These are phyloP conservation scores for Huntiella decipiens DNA, from an alignment of 2,329 filamentous ascomycete genomes.

Conservation along the genomic window DNA sequence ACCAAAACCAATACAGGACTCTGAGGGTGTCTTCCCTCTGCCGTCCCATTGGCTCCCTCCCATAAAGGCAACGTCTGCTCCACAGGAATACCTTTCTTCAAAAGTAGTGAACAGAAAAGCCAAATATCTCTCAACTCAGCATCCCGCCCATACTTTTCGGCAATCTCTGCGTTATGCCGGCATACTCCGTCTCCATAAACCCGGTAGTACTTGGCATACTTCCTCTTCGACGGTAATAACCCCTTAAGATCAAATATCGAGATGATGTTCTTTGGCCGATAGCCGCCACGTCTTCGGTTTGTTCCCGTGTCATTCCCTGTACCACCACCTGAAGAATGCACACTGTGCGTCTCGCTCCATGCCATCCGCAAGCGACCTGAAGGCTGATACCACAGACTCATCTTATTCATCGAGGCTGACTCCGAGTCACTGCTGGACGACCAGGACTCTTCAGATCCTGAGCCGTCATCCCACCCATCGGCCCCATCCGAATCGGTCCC, in stretches of 20 bases:
- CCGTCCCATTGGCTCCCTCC: neutral
- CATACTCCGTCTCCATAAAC: constrained; percentile 76
- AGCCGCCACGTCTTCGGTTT: constrained; percentile 26
- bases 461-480: neutral
- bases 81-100: constrained; percentile 58
- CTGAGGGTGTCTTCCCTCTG: neutral
- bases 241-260: constrained; percentile 52
- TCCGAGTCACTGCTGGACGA: constrained; percentile 40
- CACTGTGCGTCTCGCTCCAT: constrained; percentile 36
- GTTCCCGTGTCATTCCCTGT: constrained; percentile 27
- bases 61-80: constrained; percentile 30
- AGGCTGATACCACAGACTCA: constrained; percentile 36
- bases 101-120: constrained; percentile 58
- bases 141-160: constrained; percentile 44
- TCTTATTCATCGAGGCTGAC: constrained; percentile 41
- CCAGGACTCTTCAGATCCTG: constrained; percentile 17
- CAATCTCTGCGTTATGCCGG: constrained; percentile 62
- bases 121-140: constrained; percentile 63
- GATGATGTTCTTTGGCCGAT: constrained; percentile 31
- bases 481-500: constrained; percentile 30
- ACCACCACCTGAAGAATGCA: constrained; percentile 38
- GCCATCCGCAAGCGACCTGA: constrained; percentile 33
- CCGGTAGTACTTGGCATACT: constrained; percentile 59
- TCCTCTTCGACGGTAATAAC: constrained; percentile 58
- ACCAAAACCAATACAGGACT: constrained; percentile 44